Percentiles rank a stretch among this genome's conserved stretches.
phyloP scores from a whole-genome alignment of 371 early-diverging fungal genomes.

The Umbelopsis sp. region DNA sequence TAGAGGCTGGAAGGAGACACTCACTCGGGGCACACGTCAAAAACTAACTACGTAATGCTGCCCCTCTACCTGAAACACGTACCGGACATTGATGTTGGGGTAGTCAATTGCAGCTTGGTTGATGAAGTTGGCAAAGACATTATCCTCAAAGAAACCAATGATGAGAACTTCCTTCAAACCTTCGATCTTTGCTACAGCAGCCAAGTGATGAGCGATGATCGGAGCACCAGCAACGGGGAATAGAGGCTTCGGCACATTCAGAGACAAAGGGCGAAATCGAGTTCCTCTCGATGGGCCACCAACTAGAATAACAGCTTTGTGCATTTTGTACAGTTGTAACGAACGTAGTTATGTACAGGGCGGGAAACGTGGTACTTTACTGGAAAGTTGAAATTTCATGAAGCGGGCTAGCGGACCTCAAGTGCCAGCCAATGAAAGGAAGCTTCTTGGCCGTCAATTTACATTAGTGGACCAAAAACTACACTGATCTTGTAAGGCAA shows the following conservation, averaged over 20 bases:
- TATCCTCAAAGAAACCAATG: slow-evolving; percentile 95
- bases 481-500: background rate
- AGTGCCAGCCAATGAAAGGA: slow-evolving; percentile 6
- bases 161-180: slow-evolving; percentile 91
- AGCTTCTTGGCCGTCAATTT: background rate
- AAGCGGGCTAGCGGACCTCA: slow-evolving; percentile 2
- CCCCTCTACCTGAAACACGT: slow-evolving; percentile 22
- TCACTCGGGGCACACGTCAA: background rate
- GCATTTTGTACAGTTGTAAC: slow-evolving; percentile 7
- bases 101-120: slow-evolving; percentile 84
- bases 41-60: slow-evolving; percentile 7
- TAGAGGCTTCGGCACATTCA: slow-evolving; percentile 95
- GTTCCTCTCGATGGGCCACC: slow-evolving; percentile 98
- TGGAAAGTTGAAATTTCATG: background rate
- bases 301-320: slow-evolving; percentile 93
- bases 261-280: slow-evolving; percentile 95
- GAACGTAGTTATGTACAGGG: background rate
- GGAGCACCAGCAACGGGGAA: slow-evolving; percentile 97
- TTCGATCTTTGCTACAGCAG: slow-evolving; percentile 84
- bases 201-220: slow-evolving; percentile 94
- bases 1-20: background rate
- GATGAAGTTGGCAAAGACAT: slow-evolving; percentile 86
- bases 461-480: too few species aligned
- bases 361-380: slow-evolving; percentile 8
- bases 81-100: slow-evolving; percentile 84